Percentiles rank a stretch among this genome's conserved stretches.
Conservation (phyloP, 106 monocot genomes). For the Iris macrosiphon region DNA sequence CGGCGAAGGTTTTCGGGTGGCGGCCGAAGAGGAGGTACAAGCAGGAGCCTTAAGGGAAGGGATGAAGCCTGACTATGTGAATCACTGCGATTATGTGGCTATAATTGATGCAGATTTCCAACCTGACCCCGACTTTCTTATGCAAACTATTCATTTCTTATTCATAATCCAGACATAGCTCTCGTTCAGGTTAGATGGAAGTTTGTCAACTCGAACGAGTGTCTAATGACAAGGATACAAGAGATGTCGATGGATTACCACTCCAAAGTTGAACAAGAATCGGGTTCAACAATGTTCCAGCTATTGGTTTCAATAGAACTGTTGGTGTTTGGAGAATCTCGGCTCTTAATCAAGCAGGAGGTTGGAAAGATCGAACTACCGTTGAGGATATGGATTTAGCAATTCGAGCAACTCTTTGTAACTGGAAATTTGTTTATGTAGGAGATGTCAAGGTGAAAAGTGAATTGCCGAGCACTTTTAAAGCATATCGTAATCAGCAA, state of each 20-base stretch:
- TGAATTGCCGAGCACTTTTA: slow-evolving; percentile 44
- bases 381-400: slow-evolving; percentile 1
- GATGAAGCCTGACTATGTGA: slow-evolving; percentile 11
- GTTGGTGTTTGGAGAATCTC: background rate
- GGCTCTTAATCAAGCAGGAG: background rate
- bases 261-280: slow-evolving; percentile 13
- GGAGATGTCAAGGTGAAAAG: slow-evolving; percentile 16
- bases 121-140: slow-evolving; percentile 9
- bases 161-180: slow-evolving; percentile 13
- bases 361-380: slow-evolving; percentile 3
- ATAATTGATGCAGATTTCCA: slow-evolving; percentile 18
- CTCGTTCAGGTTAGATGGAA: slow-evolving; percentile 87
- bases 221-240: slow-evolving; percentile 12
- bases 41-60: slow-evolving; percentile 12
- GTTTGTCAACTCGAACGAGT: slow-evolving; percentile 22
- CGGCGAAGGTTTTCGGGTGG: slow-evolving; percentile 15
- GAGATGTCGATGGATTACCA: slow-evolving; percentile 17
- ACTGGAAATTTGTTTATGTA: slow-evolving; percentile 1
- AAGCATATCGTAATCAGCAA: slow-evolving; percentile 49
- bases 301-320: slow-evolving; percentile 13
- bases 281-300: background rate
- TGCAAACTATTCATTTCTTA: slow-evolving; percentile 11
- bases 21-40: slow-evolving; percentile 17
- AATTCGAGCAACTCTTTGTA: background rate
- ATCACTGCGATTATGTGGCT: slow-evolving; percentile 6